Evolutionary conservation across 2,329 filamentous ascomycete genomes (phyloP).

Genomic region (Colletotrichum gigasporum): DNA sequence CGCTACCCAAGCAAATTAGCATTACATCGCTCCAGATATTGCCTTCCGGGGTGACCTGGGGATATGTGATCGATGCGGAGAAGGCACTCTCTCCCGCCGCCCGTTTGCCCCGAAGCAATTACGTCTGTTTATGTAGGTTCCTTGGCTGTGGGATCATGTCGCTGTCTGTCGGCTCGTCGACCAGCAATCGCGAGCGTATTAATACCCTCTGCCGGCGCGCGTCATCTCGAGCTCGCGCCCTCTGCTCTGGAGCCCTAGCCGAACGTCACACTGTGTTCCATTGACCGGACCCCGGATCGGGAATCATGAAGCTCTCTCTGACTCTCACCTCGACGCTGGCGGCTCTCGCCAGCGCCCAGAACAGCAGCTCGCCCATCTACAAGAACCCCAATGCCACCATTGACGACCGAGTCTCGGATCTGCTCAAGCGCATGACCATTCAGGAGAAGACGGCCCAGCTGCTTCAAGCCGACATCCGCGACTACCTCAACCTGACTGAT

Average conservation of each 20-base stretch:
- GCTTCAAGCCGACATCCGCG: slow-evolving; percentile 75
- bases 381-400: slow-evolving; percentile 70
- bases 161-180: background rate
- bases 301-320: slow-evolving; percentile 42
- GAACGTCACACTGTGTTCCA: slow-evolving; percentile 14
- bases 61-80: slow-evolving; percentile 28
- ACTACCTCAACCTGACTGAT: slow-evolving; percentile 76
- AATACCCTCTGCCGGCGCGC: slow-evolving; percentile 26
- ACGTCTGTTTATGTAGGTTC: slow-evolving; percentile 24
- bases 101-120: slow-evolving; percentile 27
- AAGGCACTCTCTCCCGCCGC: slow-evolving; percentile 15
- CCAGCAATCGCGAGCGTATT: slow-evolving; percentile 23
- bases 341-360: slow-evolving; percentile 37
- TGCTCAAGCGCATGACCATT: slow-evolving; percentile 77
- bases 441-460: slow-evolving; percentile 78
- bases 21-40: slow-evolving; percentile 30
- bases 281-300: slow-evolving; percentile 4
- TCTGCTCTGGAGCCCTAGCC: slow-evolving; percentile 17
- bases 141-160: slow-evolving; percentile 21
- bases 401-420: slow-evolving; percentile 72
- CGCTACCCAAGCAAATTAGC: slow-evolving; percentile 23
- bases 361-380: slow-evolving; percentile 57
- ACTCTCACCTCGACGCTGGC: slow-evolving; percentile 36
- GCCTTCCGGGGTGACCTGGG: background rate
- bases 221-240: slow-evolving; percentile 1